Base-by-base conservation (phyloP, 192 early-diverging fungal genomes). In the Coemansia sp. region DNA sequence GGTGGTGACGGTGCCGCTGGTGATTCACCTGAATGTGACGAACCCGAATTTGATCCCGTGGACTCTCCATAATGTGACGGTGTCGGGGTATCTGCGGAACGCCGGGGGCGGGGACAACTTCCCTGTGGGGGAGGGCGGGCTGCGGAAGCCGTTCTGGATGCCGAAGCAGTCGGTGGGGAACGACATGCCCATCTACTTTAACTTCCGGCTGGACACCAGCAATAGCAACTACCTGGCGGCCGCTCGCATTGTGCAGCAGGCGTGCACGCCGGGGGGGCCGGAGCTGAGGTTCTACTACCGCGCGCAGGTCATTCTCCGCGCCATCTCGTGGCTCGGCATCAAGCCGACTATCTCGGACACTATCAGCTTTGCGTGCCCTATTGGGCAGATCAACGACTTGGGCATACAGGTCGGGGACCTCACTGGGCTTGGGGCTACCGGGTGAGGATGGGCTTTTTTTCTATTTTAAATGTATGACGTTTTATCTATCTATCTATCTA, bases 31-130 rank as follows among this genome's bases (percentile, higher is more conserved):
- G 37, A 74, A 73, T 33, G 76, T 82, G 9, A 79, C 73, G 36
- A 85, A 85, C 66, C 83, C 83, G 20, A 85, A 85, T 70, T 82
- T 59, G 50, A 85, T 85, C 45, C 76, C 79, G 0, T 85, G 83
- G 83, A 85, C 79, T 6, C 76, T 85, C 65, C 73, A 76, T 59
- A 85, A 85, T 51, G 76, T 85, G 39, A 85, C 83, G 0, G 76
- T 82, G 7, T 65, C 66, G 16, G 83, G 83, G 39, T 72, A 65
- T 53, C 40, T 85, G 60, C 53, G 57, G 11, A 70, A 70, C 56
- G 48, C 66, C 1, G 70, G 65, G 10, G 68, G 63, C 67, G 66
- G 65, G 40, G 11, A 10, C 42, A 62, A 82, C 50, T 85, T 74
- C 73, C 79, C 83, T 2, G 73, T 85, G 21, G 83, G 83, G 40